Conservation (phyloP, 2,329 filamentous ascomycete genomes). For the Paraphaeosphaeria minitans region DNA sequence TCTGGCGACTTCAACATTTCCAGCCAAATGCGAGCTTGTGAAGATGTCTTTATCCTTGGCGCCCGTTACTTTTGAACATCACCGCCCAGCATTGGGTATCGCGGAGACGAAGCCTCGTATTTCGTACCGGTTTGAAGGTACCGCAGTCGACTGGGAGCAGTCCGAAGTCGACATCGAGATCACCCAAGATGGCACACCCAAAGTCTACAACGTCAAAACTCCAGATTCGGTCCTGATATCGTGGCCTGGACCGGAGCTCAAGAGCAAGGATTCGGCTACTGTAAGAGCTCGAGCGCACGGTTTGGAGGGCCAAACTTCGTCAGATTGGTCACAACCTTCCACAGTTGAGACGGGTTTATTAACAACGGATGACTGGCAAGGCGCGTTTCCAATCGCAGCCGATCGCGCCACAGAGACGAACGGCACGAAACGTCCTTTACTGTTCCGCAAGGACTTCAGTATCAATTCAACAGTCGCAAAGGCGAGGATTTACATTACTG, state of each 20-base stretch:
- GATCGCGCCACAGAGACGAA: constrained; percentile 29
- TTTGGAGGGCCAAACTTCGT: constrained; percentile 13
- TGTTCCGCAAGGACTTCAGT: constrained; percentile 43
- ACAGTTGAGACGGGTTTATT: constrained; percentile 45
- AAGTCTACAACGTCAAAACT: constrained; percentile 36
- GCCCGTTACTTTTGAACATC: constrained; percentile 50
- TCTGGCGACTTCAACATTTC: too few species aligned
- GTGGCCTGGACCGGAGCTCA: constrained; percentile 49
- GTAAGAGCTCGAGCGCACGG: constrained; percentile 39
- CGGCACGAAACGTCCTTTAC: constrained; percentile 23
- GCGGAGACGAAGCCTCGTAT: constrained; percentile 52
- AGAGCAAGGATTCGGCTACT: constrained; percentile 29
- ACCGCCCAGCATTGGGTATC: constrained; percentile 50
- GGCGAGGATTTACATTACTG: constrained; percentile 25
- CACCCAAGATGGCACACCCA: constrained; percentile 18
- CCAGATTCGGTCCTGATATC: constrained; percentile 50
- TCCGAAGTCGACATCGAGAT: constrained; percentile 54
- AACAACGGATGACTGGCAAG: constrained; percentile 36
- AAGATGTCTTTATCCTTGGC: background rate
- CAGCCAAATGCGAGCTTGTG: background rate
- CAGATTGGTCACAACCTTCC: constrained; percentile 37
- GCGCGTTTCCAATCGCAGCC: constrained; percentile 8
- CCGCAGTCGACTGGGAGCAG: constrained; percentile 51
- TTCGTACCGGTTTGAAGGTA: constrained; percentile 54
- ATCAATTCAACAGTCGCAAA: constrained; percentile 7